Conservation (phyloP, 2,329 filamentous ascomycete genomes). For the Pestalotiopsis sp. region DNA sequence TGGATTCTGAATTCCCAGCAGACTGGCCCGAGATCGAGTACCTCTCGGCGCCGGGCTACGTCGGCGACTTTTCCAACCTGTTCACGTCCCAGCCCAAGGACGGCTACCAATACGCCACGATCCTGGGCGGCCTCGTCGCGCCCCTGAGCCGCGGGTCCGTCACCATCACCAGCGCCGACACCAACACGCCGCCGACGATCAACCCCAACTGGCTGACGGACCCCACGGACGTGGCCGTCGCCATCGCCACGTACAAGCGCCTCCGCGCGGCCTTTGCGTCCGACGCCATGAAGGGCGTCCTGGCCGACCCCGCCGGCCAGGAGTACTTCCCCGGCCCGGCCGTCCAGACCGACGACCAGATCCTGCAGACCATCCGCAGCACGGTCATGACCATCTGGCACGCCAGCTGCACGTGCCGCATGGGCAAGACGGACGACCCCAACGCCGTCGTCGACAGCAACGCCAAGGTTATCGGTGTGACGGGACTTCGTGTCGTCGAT, state of each 20-base stretch:
- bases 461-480: slow-evolving; percentile 20
- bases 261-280: slow-evolving; percentile 33
- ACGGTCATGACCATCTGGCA: slow-evolving; percentile 20
- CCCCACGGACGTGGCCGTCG: slow-evolving; percentile 45
- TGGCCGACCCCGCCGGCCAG: neutral
- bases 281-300: slow-evolving; percentile 7
- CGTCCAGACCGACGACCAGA: slow-evolving; percentile 15
- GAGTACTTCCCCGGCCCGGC: slow-evolving; percentile 14
- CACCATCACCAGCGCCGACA: slow-evolving; percentile 15
- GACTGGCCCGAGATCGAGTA: slow-evolving; percentile 29
- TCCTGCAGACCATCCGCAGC: slow-evolving; percentile 8
- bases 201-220: slow-evolving; percentile 48
- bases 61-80: slow-evolving; percentile 16
- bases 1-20: slow-evolving; percentile 22
- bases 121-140: slow-evolving; percentile 6
- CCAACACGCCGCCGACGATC: slow-evolving; percentile 31
- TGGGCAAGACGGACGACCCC: slow-evolving; percentile 17
- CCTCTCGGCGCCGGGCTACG: slow-evolving; percentile 15
- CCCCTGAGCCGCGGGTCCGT: slow-evolving; percentile 20
- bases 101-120: slow-evolving; percentile 17
- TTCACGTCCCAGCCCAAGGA: slow-evolving; percentile 15
- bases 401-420: slow-evolving; percentile 19
- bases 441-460: slow-evolving; percentile 21
- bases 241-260: slow-evolving; percentile 44
- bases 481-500: slow-evolving; percentile 17